These are phyloP conservation scores for Pseudocercospora fuligena DNA, from an alignment of 2,329 filamentous ascomycete species.

Conservation along the genomic window DNA sequence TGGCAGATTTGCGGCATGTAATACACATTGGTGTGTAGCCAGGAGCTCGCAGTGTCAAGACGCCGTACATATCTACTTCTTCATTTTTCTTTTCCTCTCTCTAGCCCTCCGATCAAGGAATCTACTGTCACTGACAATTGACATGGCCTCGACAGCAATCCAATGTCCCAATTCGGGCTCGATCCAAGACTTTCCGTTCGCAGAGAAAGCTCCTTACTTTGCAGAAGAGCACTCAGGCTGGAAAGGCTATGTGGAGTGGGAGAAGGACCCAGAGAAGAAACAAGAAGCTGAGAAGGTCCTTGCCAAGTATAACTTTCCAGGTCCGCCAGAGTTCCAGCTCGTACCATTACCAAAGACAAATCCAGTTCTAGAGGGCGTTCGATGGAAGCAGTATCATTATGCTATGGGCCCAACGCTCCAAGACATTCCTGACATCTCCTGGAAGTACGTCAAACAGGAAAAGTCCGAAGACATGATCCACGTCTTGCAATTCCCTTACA, in stretches of 20 bases:
- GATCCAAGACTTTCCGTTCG: slow-evolving; percentile 25
- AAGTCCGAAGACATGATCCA: slow-evolving; percentile 55
- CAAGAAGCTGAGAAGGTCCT: slow-evolving; percentile 62
- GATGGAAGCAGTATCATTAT: slow-evolving; percentile 54
- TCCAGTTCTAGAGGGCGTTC: slow-evolving; percentile 50
- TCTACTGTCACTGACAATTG: background rate
- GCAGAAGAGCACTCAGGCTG: slow-evolving; percentile 47
- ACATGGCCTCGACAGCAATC: background rate
- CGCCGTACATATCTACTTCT: background rate
- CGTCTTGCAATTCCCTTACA: slow-evolving; percentile 54
- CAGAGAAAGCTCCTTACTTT: slow-evolving; percentile 43
- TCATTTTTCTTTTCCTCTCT: background rate
- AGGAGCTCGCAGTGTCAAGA: too few species aligned
- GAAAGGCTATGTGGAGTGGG: slow-evolving; percentile 70
- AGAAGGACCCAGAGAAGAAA: slow-evolving; percentile 71
- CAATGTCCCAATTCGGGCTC: slow-evolving; percentile 22
- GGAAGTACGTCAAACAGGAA: slow-evolving; percentile 51
- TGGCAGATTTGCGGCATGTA: too few species aligned
- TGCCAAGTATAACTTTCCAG: slow-evolving; percentile 56
- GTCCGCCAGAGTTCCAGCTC: slow-evolving; percentile 51
- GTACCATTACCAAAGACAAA: slow-evolving; percentile 49
- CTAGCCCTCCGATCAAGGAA: background rate
- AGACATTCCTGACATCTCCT: slow-evolving; percentile 59
- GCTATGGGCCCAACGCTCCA: slow-evolving; percentile 47
- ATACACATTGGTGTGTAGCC: too few species aligned